Conservation (phyloP, 345 rosid species). For the Sisymbrium irio region DNA sequence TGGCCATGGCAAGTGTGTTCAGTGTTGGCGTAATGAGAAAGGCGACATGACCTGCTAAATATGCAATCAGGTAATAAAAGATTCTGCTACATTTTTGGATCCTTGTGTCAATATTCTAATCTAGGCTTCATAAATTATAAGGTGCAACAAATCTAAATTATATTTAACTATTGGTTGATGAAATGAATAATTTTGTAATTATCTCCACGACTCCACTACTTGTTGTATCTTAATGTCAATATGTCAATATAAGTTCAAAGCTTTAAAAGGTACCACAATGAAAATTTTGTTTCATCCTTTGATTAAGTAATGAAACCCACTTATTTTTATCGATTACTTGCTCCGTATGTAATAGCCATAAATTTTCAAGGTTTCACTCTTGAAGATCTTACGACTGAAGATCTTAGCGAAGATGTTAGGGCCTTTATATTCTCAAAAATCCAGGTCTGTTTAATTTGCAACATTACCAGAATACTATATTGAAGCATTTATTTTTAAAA, state of each 20-base stretch:
- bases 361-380: too few relatives aligned
- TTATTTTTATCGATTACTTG: too few relatives aligned
- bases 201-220: neutral
- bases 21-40: conserved; percentile 96
- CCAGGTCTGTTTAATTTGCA: too few relatives aligned
- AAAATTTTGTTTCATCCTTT: neutral
- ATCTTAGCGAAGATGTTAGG: too few relatives aligned
- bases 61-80: conserved; percentile 74
- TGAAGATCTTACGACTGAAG: too few relatives aligned
- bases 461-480: too few relatives aligned
- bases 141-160: neutral
- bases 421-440: too few relatives aligned
- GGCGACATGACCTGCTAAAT: conserved; percentile 91
- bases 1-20: conserved; percentile 76
- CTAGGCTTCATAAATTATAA: neutral
- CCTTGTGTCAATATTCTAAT: neutral
- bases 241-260: neutral
- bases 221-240: neutral
- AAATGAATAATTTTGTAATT: neutral
- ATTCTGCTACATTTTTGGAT: neutral
- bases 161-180: neutral
- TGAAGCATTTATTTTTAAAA: too few relatives aligned
- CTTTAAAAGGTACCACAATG: neutral
- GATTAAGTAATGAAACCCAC: neutral
- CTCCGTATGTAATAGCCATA: too few relatives aligned